Conservation (phyloP, 768 basidiomycete genomes). For the Boletus huronensis region DNA sequence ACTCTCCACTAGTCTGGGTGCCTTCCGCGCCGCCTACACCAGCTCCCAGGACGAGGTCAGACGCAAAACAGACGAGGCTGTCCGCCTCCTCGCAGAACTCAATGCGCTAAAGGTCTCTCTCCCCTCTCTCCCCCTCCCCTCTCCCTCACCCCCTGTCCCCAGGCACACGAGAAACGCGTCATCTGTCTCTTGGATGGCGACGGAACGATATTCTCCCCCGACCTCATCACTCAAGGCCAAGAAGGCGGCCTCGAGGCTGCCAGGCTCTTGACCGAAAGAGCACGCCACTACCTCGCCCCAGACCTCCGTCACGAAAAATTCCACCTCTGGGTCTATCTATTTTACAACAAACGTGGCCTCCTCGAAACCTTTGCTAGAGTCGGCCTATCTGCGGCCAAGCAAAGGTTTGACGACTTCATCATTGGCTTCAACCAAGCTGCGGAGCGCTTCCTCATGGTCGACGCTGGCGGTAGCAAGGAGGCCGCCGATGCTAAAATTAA, state of each 20-base stretch:
- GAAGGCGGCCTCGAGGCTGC: conserved; percentile 58
- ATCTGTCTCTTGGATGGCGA: conserved; percentile 63
- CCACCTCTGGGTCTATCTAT: conserved; percentile 61
- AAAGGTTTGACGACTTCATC: conserved; percentile 60
- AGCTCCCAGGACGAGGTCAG: conserved; percentile 20
- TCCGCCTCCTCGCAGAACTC: conserved; percentile 25
- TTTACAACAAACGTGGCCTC: conserved; percentile 61
- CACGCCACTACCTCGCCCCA: conserved; percentile 23
- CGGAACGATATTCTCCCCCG: conserved; percentile 51
- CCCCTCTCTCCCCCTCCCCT: background rate
- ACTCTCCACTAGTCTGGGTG: conserved; percentile 23
- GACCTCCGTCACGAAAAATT: conserved; percentile 27
- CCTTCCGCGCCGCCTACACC: conserved; percentile 28
- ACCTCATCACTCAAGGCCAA: conserved; percentile 53
- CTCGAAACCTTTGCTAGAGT: conserved; percentile 43
- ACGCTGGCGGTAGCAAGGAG: conserved; percentile 70
- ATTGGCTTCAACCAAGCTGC: conserved; percentile 68
- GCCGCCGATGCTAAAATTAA: conserved; percentile 75
- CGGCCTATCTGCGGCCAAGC: conserved; percentile 33
- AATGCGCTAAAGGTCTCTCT: conserved; percentile 24
- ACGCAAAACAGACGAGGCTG: conserved; percentile 11
- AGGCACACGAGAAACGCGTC: conserved; percentile 34
- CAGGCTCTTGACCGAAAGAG: conserved; percentile 37
- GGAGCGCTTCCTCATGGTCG: conserved; percentile 64
- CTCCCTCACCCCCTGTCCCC: background rate